Evolutionary conservation across 1,284 basidiomycete species (phyloP).

Genomic region (Trichosporon faecale): DNA sequence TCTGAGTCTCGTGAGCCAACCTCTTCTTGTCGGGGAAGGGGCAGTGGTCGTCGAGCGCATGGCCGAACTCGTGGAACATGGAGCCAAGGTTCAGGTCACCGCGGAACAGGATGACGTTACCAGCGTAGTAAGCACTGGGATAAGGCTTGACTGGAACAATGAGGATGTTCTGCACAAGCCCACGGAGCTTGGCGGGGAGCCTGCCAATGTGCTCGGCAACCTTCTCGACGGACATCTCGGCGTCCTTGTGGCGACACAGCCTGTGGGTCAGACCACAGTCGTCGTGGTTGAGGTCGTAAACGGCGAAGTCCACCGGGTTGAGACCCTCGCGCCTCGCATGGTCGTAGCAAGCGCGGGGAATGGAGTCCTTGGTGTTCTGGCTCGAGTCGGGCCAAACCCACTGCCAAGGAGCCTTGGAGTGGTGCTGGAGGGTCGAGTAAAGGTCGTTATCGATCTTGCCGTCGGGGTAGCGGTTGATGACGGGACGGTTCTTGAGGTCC

Average conservation of each 20-base stretch:
- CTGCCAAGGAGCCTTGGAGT: neutral
- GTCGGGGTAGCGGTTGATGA: neutral
- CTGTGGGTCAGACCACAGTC: neutral
- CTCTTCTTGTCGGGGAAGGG: neutral
- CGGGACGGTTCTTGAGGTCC: neutral
- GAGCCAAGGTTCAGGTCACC: neutral
- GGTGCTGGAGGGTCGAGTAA: neutral
- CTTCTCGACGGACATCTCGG: neutral
- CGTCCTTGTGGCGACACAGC: neutral
- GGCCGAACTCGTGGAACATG: neutral
- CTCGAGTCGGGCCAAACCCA: neutral
- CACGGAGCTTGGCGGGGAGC: neutral
- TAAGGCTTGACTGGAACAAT: neutral
- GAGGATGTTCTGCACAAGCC: neutral
- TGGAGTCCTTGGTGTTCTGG: neutral
- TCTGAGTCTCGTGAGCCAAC: neutral
- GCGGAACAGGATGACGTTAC: neutral
- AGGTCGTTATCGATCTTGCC: neutral
- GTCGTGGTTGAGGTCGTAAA: neutral
- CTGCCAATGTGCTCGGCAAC: neutral
- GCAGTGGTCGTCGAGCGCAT: neutral
- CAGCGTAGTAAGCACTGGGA: neutral
- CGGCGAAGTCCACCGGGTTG: neutral
- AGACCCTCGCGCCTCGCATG: neutral
- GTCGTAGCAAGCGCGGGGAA: neutral